Evolutionary conservation across 2,329 filamentous ascomycete genomes (phyloP).

Genomic region (Dryadomyces quercus-mongolicae): DNA sequence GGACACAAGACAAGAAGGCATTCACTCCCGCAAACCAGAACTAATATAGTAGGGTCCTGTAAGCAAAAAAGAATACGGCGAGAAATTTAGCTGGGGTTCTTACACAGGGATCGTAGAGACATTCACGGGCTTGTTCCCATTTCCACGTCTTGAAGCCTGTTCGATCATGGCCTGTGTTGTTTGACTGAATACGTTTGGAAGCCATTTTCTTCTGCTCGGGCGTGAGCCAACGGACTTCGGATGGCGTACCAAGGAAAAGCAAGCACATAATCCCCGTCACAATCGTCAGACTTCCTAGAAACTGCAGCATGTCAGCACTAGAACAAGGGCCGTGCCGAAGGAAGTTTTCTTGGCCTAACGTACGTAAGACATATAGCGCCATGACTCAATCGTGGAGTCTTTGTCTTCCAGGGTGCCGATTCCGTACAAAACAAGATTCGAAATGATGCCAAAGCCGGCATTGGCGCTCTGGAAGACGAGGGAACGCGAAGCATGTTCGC

Average conservation of each 20-base stretch:
- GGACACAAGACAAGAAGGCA: slow-evolving; percentile 23
- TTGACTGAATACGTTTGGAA: slow-evolving; percentile 21
- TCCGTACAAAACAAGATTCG: slow-evolving; percentile 23
- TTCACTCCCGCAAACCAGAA: slow-evolving; percentile 26
- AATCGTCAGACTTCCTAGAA: slow-evolving; percentile 23
- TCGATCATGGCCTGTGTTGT: slow-evolving; percentile 24
- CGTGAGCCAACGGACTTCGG: slow-evolving; percentile 24
- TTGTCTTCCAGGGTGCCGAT: slow-evolving; percentile 20
- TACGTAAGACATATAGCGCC: slow-evolving; percentile 21
- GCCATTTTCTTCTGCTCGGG: slow-evolving; percentile 24
- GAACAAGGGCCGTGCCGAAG: background rate
- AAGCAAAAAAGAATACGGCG: background rate
- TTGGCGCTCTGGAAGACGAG: slow-evolving; percentile 25
- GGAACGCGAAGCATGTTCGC: slow-evolving; percentile 16
- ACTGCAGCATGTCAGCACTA: slow-evolving; percentile 15
- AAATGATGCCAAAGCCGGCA: slow-evolving; percentile 24
- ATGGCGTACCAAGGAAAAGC: slow-evolving; percentile 23
- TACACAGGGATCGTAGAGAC: slow-evolving; percentile 18
- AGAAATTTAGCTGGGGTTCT: background rate
- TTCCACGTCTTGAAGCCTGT: slow-evolving; percentile 24
- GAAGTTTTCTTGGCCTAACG: background rate
- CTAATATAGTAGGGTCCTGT: slow-evolving; percentile 4
- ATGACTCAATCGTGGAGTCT: slow-evolving; percentile 19
- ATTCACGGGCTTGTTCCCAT: slow-evolving; percentile 24
- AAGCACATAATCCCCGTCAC: slow-evolving; percentile 20